phyloP scores from a whole-genome alignment of 176 grass and related monocot genomes.

The Alloteropsis semialata region DNA sequence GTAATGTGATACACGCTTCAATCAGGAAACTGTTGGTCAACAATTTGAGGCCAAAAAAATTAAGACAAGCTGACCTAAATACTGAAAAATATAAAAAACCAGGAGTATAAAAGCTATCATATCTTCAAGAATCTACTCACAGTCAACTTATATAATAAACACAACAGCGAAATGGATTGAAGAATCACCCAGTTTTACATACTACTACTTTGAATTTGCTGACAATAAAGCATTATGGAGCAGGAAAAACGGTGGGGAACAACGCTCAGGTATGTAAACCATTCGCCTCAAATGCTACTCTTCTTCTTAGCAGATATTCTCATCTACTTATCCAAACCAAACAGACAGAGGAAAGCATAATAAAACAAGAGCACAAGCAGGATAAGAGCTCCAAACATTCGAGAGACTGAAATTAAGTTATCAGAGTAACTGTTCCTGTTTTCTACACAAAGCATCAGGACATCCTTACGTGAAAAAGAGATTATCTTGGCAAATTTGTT shows the following conservation, averaged over 20 bases:
- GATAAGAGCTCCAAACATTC: background rate
- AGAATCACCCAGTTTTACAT: background rate
- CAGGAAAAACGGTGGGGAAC: conserved; percentile 2
- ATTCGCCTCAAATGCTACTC: background rate
- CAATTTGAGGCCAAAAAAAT: background rate
- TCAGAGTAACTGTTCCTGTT: background rate
- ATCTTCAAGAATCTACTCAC: background rate
- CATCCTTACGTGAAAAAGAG: background rate
- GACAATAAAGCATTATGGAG: background rate
- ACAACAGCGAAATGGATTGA: background rate
- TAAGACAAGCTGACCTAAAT: background rate
- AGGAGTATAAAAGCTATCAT: background rate
- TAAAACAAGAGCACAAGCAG: background rate
- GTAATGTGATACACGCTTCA: background rate
- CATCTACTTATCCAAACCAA: background rate
- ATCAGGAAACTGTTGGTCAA: background rate
- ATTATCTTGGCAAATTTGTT: background rate
- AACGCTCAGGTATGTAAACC: background rate
- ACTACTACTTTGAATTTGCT: background rate
- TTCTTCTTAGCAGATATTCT: background rate
- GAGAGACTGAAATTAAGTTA: background rate
- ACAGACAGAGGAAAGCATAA: background rate
- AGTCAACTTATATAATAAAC: background rate
- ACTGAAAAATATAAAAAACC: background rate
- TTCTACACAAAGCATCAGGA: background rate